phyloP scores from a whole-genome alignment of 805 yeast species.

The Henningerozyma blattae region DNA sequence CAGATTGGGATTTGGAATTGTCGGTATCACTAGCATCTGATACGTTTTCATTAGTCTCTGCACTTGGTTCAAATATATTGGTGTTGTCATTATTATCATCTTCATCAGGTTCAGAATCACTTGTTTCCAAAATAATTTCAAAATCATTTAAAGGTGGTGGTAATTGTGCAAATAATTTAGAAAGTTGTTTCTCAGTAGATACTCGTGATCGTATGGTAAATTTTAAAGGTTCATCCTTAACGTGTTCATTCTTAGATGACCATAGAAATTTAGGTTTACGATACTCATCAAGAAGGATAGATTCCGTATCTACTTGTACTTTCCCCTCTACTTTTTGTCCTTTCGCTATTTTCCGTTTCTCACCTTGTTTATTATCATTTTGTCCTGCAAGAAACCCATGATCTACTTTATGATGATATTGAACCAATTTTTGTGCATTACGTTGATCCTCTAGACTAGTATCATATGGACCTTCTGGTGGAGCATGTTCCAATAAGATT shows the following conservation, averaged over 20 bases:
- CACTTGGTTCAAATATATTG: slow-evolving; percentile 6
- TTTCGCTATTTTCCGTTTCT: slow-evolving; percentile 14
- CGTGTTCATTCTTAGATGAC: slow-evolving; percentile 11
- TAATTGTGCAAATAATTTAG: slow-evolving; percentile 20
- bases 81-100: not conserved
- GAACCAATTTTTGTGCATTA: slow-evolving; percentile 27
- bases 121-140: slow-evolving; percentile 28
- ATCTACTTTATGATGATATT: slow-evolving; percentile 34
- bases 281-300: slow-evolving; percentile 8
- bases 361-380: slow-evolving; percentile 18
- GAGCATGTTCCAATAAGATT: slow-evolving; percentile 66
- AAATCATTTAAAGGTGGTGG: slow-evolving; percentile 38
- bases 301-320: no score
- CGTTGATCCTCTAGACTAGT: slow-evolving; percentile 41
- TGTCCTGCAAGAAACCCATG: slow-evolving; percentile 36
- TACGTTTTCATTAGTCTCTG: not conserved
- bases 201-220: no score
- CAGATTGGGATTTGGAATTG: no score
- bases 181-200: slow-evolving; percentile 1
- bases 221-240: not conserved
- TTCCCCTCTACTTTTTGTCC: slow-evolving; percentile 13
- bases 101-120: slow-evolving; percentile 14
- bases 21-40: not conserved
- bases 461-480: slow-evolving; percentile 59
- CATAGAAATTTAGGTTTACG: slow-evolving; percentile 20